phyloP scores from a whole-genome alignment of 2,329 filamentous ascomycete genomes.

The Lachnellula occidentalis region DNA sequence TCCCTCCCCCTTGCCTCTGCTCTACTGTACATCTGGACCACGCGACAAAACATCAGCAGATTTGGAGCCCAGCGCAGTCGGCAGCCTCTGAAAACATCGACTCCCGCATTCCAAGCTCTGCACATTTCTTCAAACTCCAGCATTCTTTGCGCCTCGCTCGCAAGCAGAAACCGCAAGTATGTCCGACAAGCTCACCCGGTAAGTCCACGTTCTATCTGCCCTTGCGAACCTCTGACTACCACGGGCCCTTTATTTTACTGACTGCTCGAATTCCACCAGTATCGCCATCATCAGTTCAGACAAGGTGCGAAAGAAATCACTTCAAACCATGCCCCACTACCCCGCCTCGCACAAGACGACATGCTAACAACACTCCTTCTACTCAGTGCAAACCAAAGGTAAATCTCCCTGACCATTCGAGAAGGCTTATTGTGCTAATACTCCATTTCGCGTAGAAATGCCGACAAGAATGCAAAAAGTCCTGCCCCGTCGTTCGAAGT shows the following conservation, averaged over 20 bases:
- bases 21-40: background rate
- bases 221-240: background rate
- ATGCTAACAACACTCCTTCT: constrained; percentile 35
- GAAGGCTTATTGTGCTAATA: constrained; percentile 28
- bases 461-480: constrained; percentile 98
- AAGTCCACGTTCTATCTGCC: constrained; percentile 35
- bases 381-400: constrained; percentile 82
- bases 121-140: background rate
- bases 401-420: constrained; percentile 19
- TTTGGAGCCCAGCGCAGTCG: no score
- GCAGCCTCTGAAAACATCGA: background rate
- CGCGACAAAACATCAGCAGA: no score
- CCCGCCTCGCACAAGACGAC: constrained; percentile 18
- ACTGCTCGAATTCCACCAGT: constrained; percentile 44
- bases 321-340: constrained; percentile 36
- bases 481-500: constrained; percentile 92
- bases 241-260: no score
- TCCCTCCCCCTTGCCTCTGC: background rate
- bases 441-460: constrained; percentile 66
- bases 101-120: background rate
- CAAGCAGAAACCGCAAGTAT: constrained; percentile 42
- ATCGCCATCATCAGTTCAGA: constrained; percentile 98
- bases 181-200: constrained; percentile 95
- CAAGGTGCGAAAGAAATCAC: constrained; percentile 61
- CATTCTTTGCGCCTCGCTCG: constrained; percentile 1